Evolutionary conservation across 1,284 basidiomycete species (phyloP), one percentile per base, ranked within the genome.

Genomic region (Ceratobasidium sp.): DNA sequence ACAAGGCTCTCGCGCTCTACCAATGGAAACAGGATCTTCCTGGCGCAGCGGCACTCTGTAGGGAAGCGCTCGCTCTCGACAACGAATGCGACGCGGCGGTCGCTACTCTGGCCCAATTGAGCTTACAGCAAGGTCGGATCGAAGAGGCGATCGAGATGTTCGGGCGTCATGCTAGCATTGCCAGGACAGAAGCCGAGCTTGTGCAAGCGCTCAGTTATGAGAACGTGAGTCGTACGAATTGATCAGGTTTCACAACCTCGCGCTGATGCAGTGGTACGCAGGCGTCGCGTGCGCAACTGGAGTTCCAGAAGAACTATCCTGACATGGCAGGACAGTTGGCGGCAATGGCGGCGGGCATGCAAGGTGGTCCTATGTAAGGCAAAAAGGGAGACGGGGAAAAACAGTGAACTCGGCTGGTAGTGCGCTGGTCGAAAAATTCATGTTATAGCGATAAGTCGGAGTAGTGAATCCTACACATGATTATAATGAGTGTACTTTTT

Each of bases 41-140:
- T 2, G 91, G 90, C 0, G 97, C 97, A 9, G 97, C 98, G 85
- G 86, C 88, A 39, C 93, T 96, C 82, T 98, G 97, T 84, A 88
- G 92, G 79, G 93, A 98, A 84, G 98, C 98, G 0, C 88, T 99
- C 53, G 87, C 89, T 67, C 91, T 97, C 80, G 97, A 98, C 85
- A 89, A 94, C 20, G 96, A 97, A 82, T 99, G 97, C 86, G 98
- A 99, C 84, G 95, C 97, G 13, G 98, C 97, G 0, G 93, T 99
- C 3, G 96, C 96, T 18, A 98, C 97, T 0, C 90, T 99, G 49
- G 97, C 97, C 2, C 98, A 99, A 86, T 89, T 99, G 28, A 92
- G 90, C 80, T 85, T 99, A 81, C 97, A 99, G 87, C 96, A 97
- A 86, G 93, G 94, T 83, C 94, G 95, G 87, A 93, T 98, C 79